Base-by-base conservation (phyloP, 129 eudicot species). In the Centaurea solstitialis region DNA sequence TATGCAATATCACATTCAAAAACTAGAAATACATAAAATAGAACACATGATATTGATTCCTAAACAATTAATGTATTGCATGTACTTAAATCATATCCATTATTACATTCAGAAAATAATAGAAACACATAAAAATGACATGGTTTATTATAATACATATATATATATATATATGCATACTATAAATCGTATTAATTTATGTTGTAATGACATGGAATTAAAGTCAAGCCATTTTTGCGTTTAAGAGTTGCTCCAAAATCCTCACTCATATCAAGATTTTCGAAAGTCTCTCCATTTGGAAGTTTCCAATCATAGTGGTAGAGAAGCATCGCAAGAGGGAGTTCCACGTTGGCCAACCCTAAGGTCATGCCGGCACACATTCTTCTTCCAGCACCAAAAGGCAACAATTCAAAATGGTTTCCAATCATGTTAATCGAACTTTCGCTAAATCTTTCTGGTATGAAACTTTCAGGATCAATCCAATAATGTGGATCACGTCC, bases 281-380 rank as follows among this genome's bases (percentile, higher is more conserved):
- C 70, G 0, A 15, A 35, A 9, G 72, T 79, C 26, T 11, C 40
- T 9, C 77, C 80, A n/a, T 64, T 2, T 1, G 77, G 72, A 6
- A 76, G 72, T 68, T 82, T 30, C 86, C 86, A 76, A 59, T 82
- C 64, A 64, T 76, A 82, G 18, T 76, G 86, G 59, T 82, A 82
- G 57, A 82, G 77, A n/a, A 82, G 62, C 50, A 45, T 66, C 12
- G 81, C 81, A 45, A 82, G 72, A 40, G 80, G 73, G 64, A 64
- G 73, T 62, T 76, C 76, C 5, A 69, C 35, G 59, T 79, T 70
- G 17, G 76, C 82, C 57, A 79, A 24, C 18, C 82, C 82, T 59
- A 79, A 24, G 4, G 35, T 2, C 30, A 68, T n/a, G 7, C 82
- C 76, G 1, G 69, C 37, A 33, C 81, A 79, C 33, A 50, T 70